Conservation (phyloP, 73 alveolate genomes). For the Paramecium tetraurelia region DNA sequence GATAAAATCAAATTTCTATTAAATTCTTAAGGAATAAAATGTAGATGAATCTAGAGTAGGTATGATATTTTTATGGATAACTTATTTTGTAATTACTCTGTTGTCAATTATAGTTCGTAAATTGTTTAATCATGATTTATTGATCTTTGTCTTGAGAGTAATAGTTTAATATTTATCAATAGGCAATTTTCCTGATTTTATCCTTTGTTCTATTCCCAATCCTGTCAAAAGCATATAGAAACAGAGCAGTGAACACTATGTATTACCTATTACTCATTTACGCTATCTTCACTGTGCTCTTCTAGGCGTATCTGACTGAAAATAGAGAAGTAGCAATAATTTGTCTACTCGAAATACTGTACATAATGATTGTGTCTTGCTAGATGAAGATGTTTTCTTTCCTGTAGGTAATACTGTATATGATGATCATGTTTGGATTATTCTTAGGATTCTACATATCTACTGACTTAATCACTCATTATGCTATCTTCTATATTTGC, state of each 20-base stretch:
- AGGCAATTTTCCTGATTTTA: slow-evolving; percentile 35
- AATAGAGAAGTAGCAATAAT: not conserved
- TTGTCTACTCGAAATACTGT: not conserved
- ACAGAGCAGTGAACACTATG: not conserved
- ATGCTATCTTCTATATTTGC: not conserved
- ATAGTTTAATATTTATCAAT: not conserved
- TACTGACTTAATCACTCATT: not conserved
- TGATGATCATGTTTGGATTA: not conserved
- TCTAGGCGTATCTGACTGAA: slow-evolving; percentile 1
- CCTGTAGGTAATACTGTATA: not conserved
- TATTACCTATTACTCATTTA: not conserved
- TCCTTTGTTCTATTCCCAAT: not conserved
- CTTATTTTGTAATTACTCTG: slow-evolving; percentile 26
- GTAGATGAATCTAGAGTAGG: not conserved
- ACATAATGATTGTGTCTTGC: slow-evolving; percentile 1
- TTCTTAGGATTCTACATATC: slow-evolving; percentile 14
- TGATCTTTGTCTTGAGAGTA: slow-evolving; percentile 13
- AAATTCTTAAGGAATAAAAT: slow-evolving; percentile 26
- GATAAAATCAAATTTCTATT: not conserved
- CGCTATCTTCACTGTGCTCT: not conserved
- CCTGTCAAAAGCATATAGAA: not conserved
- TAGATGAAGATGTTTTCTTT: not conserved
- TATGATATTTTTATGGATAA: slow-evolving; percentile 1
- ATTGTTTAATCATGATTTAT: not conserved
- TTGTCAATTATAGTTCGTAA: not conserved